Percentiles rank a stretch among this genome's conserved stretches.
Evolutionary conservation across 1,284 basidiomycete species (phyloP).

Genomic region (Cryptococcus wingfieldii): DNA sequence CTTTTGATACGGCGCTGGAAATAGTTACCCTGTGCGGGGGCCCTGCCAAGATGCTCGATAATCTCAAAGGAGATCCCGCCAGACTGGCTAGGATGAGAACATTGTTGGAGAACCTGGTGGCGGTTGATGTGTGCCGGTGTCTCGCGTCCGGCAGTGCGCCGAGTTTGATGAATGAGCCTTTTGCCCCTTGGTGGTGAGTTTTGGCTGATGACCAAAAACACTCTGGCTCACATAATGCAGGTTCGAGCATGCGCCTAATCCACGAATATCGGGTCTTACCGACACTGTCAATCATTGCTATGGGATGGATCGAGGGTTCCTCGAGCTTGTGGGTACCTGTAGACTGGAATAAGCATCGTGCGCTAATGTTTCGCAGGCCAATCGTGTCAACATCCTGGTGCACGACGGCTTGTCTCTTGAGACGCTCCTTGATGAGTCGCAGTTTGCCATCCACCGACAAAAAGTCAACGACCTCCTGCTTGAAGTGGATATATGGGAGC

Average conservation of each 20-base stretch:
- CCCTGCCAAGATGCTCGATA: conserved; percentile 10
- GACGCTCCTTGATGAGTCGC: not conserved
- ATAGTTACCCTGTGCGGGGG: conserved; percentile 11
- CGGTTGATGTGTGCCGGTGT: conserved; percentile 17
- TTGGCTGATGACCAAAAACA: no score
- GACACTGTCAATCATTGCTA: conserved; percentile 14
- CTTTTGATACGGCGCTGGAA: conserved; percentile 5
- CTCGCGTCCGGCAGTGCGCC: conserved; percentile 11
- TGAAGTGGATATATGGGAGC: conserved; percentile 17
- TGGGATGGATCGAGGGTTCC: conserved; percentile 14
- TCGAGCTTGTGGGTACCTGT: conserved; percentile 15
- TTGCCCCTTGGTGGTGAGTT: conserved; percentile 20
- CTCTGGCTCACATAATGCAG: not conserved
- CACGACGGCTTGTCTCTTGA: conserved; percentile 6
- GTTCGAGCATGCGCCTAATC: conserved; percentile 11
- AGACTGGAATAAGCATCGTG: not conserved
- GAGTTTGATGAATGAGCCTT: conserved; percentile 14
- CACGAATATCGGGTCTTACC: not conserved
- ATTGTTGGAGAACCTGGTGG: conserved; percentile 15
- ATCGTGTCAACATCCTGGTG: conserved; percentile 18
- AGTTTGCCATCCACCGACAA: conserved; percentile 4
- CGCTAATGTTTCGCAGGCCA: conserved; percentile 5
- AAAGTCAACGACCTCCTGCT: conserved; percentile 15
- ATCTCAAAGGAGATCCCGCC: not conserved
- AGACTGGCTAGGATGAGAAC: conserved; percentile 3